Conservation (phyloP, 805 yeast genomes). For the Metschnikowia borealis region DNA sequence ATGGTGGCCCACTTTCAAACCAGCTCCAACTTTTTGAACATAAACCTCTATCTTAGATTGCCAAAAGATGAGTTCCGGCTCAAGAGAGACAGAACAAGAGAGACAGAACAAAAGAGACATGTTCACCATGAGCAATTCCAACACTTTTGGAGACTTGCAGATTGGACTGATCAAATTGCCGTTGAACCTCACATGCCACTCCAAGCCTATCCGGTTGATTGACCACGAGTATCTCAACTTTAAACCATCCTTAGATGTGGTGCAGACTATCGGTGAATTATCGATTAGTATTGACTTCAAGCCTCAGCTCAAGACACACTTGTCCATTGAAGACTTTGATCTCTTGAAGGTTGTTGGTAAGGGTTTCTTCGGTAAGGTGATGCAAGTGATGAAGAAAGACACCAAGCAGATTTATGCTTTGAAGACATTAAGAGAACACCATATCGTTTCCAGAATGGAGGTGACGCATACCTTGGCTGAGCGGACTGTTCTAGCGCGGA, state of each 20-base stretch:
- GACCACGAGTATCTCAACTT: conserved; percentile 52
- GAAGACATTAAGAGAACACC: conserved; percentile 90
- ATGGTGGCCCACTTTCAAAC: conserved; percentile 30
- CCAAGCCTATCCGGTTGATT: conserved; percentile 50
- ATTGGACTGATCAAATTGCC: conserved; percentile 69
- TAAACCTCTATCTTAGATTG: conserved; percentile 76
- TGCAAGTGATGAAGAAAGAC: conserved; percentile 96
- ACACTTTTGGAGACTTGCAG: conserved; percentile 60
- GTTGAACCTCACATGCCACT: conserved; percentile 50
- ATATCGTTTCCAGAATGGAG: conserved; percentile 89
- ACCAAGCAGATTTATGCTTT: conserved; percentile 92
- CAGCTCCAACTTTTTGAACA: conserved; percentile 53
- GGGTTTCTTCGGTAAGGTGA: conserved; percentile 97
- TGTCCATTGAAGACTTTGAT: conserved; percentile 89
- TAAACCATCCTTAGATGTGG: conserved; percentile 39
- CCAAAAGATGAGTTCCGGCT: conserved; percentile 60
- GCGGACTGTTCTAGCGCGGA: conserved; percentile 89
- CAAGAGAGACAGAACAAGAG: conserved; percentile 16
- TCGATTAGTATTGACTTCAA: conserved; percentile 66
- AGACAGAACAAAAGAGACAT: conserved; percentile 25
- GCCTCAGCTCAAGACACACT: conserved; percentile 56
- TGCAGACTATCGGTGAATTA: conserved; percentile 47
- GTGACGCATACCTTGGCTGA: conserved; percentile 96
- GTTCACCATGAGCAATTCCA: conserved; percentile 33
- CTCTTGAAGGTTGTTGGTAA: conserved; percentile 93